Evolutionary conservation across 2,329 filamentous ascomycete genomes (phyloP).

Genomic region (Colletotrichum musicola): DNA sequence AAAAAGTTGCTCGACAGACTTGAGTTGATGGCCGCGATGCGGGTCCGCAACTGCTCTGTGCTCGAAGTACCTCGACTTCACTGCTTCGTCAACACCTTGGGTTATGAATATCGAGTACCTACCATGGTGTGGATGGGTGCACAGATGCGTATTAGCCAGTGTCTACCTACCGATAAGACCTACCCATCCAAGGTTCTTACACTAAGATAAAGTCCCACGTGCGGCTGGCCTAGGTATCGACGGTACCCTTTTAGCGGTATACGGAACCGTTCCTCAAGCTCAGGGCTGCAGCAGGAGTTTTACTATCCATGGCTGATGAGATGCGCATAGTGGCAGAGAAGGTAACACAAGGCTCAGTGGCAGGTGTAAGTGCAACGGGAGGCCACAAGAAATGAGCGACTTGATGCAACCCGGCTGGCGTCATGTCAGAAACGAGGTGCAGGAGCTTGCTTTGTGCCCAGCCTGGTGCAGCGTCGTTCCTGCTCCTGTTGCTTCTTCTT

Average conservation of each 20-base stretch:
- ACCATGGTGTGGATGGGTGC: too few relatives aligned
- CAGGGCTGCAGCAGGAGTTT: too few relatives aligned
- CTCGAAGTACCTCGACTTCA: background rate
- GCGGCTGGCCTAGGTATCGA: too few relatives aligned
- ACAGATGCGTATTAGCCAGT: too few relatives aligned
- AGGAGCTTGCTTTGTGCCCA: background rate
- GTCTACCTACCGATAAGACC: too few relatives aligned
- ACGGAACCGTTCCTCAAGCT: too few relatives aligned
- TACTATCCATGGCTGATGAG: background rate
- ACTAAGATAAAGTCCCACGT: too few relatives aligned
- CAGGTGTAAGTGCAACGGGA: slow-evolving; percentile 10
- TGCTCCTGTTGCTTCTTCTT: background rate
- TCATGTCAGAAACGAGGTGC: slow-evolving; percentile 30
- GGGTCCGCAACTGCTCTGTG: slow-evolving; percentile 10
- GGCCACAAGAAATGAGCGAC: slow-evolving; percentile 2
- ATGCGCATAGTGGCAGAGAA: background rate
- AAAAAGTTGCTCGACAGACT: slow-evolving; percentile 29
- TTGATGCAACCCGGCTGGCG: slow-evolving; percentile 4
- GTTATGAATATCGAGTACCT: too few relatives aligned
- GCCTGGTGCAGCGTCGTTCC: background rate
- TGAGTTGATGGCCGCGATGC: slow-evolving; percentile 22
- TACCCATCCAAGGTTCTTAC: too few relatives aligned
- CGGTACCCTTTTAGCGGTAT: too few relatives aligned
- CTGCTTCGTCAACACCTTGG: too few relatives aligned
- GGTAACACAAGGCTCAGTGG: slow-evolving; percentile 14